Evolutionary conservation across 2,329 filamentous ascomycete genomes (phyloP), one percentile per base, ranked within the genome.

Genomic region (Cryphonectria nitschkei): DNA sequence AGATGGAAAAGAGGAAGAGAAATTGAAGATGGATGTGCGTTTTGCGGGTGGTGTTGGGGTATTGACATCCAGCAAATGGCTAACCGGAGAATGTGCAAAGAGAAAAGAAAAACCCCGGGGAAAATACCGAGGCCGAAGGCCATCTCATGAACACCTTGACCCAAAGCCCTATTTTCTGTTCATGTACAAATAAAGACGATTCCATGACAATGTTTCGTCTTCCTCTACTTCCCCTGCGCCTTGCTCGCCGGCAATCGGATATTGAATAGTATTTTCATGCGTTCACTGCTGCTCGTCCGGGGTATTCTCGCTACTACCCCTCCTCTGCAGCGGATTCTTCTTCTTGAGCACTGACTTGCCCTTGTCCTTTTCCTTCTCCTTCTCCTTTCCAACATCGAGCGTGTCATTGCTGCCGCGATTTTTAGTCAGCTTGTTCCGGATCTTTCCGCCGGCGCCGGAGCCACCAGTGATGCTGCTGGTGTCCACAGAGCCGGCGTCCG

Each of bases 241-340:
- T 32, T 34, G 54, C 14, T 58, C 26, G 29, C 29, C 29, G 29
- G 54, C 13, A 58, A 32, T 32, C 14, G 54, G 54, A 32, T 58
- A 29, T 34, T 19, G 54, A 32, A 29, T 32, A 29, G 54, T 58
- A 32, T 58, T 19, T 16, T 58, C 26, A 32, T 19, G 54, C 54
- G 26, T 50, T 65, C 63, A 65, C 41, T 46, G 39, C 26, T 70
- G 71, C 43, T 70, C 71, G n/a, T 67, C 62, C 19, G 67, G 67
- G 43, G 65, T 67, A 58, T 60, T 16, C 14, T 68, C 56, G 46
- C 61, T 26, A 22, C 68, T 69, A 61, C 70, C 76, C 71, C 77
- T 80, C 54, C 78, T 76, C n/a, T 78, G 74, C 39, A 78, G 76
- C 3, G 77, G 75, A n/a, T 75, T 76, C 63, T 71, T 73, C 66